phyloP scores from a whole-genome alignment of 306 rosid genomes.

The Chamaecrista fasciculata region DNA sequence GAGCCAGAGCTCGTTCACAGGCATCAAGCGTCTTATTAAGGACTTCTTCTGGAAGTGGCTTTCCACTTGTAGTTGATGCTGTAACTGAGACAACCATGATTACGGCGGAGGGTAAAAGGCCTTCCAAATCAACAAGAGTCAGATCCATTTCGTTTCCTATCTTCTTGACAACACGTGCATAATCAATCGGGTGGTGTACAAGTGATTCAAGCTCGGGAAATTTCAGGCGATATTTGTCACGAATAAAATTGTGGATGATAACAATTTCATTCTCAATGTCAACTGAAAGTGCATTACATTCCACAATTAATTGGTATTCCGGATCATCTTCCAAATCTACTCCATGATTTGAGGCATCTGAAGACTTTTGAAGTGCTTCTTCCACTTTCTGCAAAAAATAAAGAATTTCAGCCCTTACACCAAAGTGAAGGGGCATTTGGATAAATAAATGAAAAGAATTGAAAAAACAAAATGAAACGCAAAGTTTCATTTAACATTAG shows the following conservation, averaged over 20 bases:
- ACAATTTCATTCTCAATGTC: conserved; percentile 95
- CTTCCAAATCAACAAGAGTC: conserved; percentile 95
- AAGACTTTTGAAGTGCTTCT: conserved; percentile 68
- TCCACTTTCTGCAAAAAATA: conserved; percentile 80
- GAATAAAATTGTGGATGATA: conserved; percentile 85
- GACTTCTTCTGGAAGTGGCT: conserved; percentile 90
- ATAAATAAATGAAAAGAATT: neutral
- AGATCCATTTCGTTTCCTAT: conserved; percentile 91
- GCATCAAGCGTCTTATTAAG: conserved; percentile 79
- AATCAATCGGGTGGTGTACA: conserved; percentile 93
- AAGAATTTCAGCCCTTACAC: neutral
- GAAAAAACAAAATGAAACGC: too few species aligned
- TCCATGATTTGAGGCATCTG: conserved; percentile 56
- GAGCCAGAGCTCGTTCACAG: conserved; percentile 91
- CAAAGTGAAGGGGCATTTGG: neutral
- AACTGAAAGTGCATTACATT: conserved; percentile 84
- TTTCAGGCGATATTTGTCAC: conserved; percentile 88
- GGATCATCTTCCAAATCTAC: conserved; percentile 89
- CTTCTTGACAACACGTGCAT: conserved; percentile 95
- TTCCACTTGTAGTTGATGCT: conserved; percentile 95
- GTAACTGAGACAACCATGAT: conserved; percentile 98
- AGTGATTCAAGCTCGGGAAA: conserved; percentile 96
- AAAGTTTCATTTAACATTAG: too few species aligned
- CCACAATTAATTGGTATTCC: conserved; percentile 90
- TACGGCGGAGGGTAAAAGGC: conserved; percentile 86